Percentiles rank a stretch among this genome's conserved stretches.
phyloP scores from a whole-genome alignment of 2,329 filamentous ascomycete genomes.

The Sporothrix brasiliensis region DNA sequence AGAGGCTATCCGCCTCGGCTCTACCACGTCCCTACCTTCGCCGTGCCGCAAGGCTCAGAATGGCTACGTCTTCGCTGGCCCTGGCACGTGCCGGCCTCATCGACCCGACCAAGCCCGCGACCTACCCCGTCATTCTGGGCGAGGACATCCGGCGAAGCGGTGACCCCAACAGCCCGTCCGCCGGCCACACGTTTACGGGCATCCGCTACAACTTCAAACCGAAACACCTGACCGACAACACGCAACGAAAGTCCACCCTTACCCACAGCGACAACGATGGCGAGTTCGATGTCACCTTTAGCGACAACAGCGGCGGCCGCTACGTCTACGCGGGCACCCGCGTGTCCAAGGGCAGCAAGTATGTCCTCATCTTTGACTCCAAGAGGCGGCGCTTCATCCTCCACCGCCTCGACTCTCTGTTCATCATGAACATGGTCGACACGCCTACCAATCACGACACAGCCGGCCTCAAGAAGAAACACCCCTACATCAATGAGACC shows the following conservation, averaged over 20 bases:
- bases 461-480: slow-evolving; percentile 65
- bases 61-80: slow-evolving; percentile 36
- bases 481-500: slow-evolving; percentile 62
- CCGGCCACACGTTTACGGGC: slow-evolving; percentile 62
- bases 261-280: slow-evolving; percentile 57
- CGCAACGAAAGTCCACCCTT: slow-evolving; percentile 44
- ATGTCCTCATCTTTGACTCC: slow-evolving; percentile 75
- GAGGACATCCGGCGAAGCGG: slow-evolving; percentile 57
- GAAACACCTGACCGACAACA: slow-evolving; percentile 52
- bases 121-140: slow-evolving; percentile 66
- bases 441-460: slow-evolving; percentile 67
- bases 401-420: slow-evolving; percentile 77
- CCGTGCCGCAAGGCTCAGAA: background rate
- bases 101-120: slow-evolving; percentile 61
- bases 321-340: slow-evolving; percentile 65
- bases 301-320: slow-evolving; percentile 55
- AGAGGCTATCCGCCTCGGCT: slow-evolving; percentile 3
- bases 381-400: slow-evolving; percentile 75
- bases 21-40: background rate
- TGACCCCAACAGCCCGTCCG: slow-evolving; percentile 45
- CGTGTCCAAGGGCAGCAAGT: slow-evolving; percentile 59
- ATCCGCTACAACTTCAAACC: slow-evolving; percentile 68
- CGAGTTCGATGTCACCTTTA: slow-evolving; percentile 60
- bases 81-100: slow-evolving; percentile 45
- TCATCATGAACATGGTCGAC: slow-evolving; percentile 82